Base-by-base conservation (phyloP, 345 rosid genomes). In the Lagerstroemia speciosa region DNA sequence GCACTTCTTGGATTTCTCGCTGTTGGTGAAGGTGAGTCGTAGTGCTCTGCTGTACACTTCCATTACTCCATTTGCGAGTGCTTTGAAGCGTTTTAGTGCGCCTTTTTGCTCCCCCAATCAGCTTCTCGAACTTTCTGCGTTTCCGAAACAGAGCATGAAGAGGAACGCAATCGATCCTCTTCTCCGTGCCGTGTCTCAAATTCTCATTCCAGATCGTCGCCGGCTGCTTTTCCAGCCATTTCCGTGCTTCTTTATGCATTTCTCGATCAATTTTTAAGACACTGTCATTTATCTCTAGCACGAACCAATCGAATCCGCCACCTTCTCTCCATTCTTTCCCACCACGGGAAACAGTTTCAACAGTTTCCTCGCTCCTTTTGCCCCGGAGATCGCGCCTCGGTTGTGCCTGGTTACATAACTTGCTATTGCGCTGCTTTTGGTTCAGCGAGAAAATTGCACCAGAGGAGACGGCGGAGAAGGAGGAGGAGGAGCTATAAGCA, bases 391-490 rank as follows among this genome's bases (percentile, higher is more conserved):
- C 40, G 40, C 40, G 40, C 40, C 9, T 9, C 9, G 40, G 40
- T 37, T n/a, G n/a, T 38, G 1, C 6, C 6, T 1, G 43, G 1
- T 38, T 7, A 8, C 43, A 38, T 38, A 38, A 38, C 43, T 38
- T 8, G 43, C 43, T 38, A n/a, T n/a, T n/a, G n/a, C n/a, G n/a
- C 43, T 38, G 43, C 43, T 38, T 38, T 38, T 38, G 43, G 2
- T 38, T 7, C 43, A 38, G 43, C 7, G 43, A 38, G 43, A 5
- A 38, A 14, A 38, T 38, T 38, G 43, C 43, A 38, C 11, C 43
- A 38, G 43, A 38, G 43, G 69, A 32, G 69, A 66, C 57, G 16
- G 40, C n/a, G n/a, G n/a, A n/a, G n/a, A n/a, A n/a, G n/a, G n/a
- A 48, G 57, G 43, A 66, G 46, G 30, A 53, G 57, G 43, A 38